Conservation (phyloP, 2,329 filamentous ascomycete species). For the Paecilomyces formosus region DNA sequence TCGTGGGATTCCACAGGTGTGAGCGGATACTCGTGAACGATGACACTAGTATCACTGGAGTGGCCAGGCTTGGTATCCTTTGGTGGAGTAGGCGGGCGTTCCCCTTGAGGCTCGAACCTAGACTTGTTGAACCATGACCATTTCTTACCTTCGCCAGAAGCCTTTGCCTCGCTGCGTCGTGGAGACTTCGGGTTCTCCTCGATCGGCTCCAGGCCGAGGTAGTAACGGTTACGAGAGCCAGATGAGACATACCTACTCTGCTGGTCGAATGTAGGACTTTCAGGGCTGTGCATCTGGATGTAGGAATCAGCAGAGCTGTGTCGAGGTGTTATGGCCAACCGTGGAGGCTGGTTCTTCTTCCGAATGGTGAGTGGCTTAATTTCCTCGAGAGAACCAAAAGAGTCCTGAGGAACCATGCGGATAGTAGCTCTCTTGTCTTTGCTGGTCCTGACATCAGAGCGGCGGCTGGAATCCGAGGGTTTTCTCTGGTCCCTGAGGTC, state of each 20-base stretch:
- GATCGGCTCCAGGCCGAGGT: constrained; percentile 34
- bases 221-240: constrained; percentile 19
- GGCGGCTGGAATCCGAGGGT: constrained; percentile 4
- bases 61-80: constrained; percentile 17
- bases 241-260: constrained; percentile 6
- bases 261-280: constrained; percentile 3
- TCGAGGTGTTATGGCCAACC: constrained; percentile 2
- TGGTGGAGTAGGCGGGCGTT: constrained; percentile 11
- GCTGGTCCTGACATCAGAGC: constrained; percentile 3
- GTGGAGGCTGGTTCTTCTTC: constrained; percentile 33
- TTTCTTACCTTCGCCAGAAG: constrained; percentile 29
- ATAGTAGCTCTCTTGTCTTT: constrained; percentile 41
- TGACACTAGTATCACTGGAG: constrained; percentile 17
- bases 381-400: constrained; percentile 35
- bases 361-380: constrained; percentile 50
- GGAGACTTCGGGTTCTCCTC: constrained; percentile 32
- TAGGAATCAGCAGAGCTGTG: constrained; percentile 7
- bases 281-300: constrained; percentile 5
- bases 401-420: constrained; percentile 49
- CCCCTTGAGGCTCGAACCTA: constrained; percentile 18
- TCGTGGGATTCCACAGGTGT: constrained; percentile 1
- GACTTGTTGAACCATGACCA: constrained; percentile 40
- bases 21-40: constrained; percentile 15
- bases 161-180: constrained; percentile 14
- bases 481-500: constrained; percentile 4